Evolutionary conservation across 345 rosid species (phyloP), one percentile per base, ranked within the genome.

Genomic region (Erodium maritimum): DNA sequence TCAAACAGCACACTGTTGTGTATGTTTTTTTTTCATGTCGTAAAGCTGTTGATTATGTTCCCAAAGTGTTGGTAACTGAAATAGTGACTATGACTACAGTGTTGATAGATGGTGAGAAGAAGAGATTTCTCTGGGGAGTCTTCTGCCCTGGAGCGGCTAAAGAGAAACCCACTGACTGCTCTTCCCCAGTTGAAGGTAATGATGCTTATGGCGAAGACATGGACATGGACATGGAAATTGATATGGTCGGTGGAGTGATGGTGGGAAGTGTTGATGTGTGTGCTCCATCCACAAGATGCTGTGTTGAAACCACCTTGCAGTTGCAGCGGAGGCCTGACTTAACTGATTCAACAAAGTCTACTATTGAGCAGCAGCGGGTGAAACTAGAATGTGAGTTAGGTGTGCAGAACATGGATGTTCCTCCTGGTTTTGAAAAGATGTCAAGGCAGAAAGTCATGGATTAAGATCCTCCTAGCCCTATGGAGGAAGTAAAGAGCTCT

Each of bases 101-200:
- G 48, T 58, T 65, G 9, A 58, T 58, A 76, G 79, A 57, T 57
- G 3, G 69, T 60, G 22, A 42, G 13, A 21, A 23, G 10, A 21
- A 65, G 4, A 23, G n/a, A 20, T 80, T 74, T 59, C 53, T 77
- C 23, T 68, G 77, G 71, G 84, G 81, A 48, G 29, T 76, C 17
- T 74, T 77, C 63, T 54, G 58, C 14, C 29, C 1, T 19, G 64
- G 56, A 55, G 33, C 33, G 57, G 13, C 21, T 18, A 9, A 16
- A 17, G 11, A 23, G 23, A 25, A 52, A 66, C 48, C 42, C 37
- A 51, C 63, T 59, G 21, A 61, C 14, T 22, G 57, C 11, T 55
- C 42, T 57, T 54, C 61, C 1, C 19, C 64, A 3, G 17, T 17
- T 23, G 56, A 63, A 64, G 19, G 57, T 58, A 23, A 3, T 18